A percentile compares a stretch with the other conserved stretches of the same genome.
Conservation (phyloP, 345 rosid genomes). For the Brassica cretica region DNA sequence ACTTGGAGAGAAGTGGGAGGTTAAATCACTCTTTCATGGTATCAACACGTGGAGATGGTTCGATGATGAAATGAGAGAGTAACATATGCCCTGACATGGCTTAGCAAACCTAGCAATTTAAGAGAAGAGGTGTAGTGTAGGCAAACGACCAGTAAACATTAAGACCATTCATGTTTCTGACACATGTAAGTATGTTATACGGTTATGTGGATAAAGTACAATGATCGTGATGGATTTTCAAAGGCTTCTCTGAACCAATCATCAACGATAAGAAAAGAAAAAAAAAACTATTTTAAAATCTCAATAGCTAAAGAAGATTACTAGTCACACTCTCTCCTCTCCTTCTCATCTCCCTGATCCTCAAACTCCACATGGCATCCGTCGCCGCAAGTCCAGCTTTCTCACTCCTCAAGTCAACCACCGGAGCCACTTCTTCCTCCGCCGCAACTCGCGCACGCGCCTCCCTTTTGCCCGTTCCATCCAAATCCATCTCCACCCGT, state of each 20-base stretch:
- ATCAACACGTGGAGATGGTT: too few relatives aligned
- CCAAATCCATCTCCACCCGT: slow-evolving; percentile 29
- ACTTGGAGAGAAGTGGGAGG: too few relatives aligned
- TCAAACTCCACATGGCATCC: slow-evolving; percentile 54
- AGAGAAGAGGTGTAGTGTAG: neutral
- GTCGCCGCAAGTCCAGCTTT: slow-evolving; percentile 64
- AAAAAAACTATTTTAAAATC: neutral
- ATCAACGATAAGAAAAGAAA: slow-evolving; percentile 55
- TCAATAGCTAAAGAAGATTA: neutral
- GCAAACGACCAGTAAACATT: slow-evolving; percentile 54
- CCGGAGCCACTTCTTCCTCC: slow-evolving; percentile 22
- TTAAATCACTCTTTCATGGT: too few relatives aligned
- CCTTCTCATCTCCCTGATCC: slow-evolving; percentile 9
- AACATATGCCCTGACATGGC: too few relatives aligned
- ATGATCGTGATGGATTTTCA: neutral
- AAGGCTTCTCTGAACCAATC: slow-evolving; percentile 45
- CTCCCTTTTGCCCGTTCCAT: slow-evolving; percentile 46
- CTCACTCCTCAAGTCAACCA: slow-evolving; percentile 57
- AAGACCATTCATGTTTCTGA: neutral
- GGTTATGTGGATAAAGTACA: neutral
- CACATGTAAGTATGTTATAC: neutral
- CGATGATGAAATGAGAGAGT: too few relatives aligned
- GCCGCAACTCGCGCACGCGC: slow-evolving; percentile 43
- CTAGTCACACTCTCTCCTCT: slow-evolving; percentile 32
- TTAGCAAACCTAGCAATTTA: too few relatives aligned